Evolutionary conservation across 495 filamentous ascomycete genomes (phyloP), one percentile per base, ranked within the genome.

Genomic region (Aspergillus coremiiformis): DNA sequence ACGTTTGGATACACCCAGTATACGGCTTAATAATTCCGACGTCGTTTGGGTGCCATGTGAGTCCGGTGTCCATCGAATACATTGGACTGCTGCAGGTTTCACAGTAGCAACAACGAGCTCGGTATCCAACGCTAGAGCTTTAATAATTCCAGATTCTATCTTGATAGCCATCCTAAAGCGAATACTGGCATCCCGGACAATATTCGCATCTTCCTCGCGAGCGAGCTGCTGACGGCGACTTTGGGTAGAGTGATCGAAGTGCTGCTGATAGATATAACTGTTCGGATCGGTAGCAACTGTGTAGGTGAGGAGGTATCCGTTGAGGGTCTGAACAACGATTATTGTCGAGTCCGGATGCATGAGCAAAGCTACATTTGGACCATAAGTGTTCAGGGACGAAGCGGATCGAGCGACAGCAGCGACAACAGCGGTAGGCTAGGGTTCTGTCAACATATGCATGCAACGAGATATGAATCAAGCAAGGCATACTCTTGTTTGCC

Each of bases 121-220:
- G 27, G 93, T 86, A 57, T 97, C 94, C 32, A 97, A 76, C 3
- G 94, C 92, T 43, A 97, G 67, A n/a, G 85, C 89, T 57, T 77
- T 80, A 26, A 82, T 82, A 55, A 99, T 96, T 1, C 94, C 94
- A 8, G 94, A 94, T 66, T 99, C 93, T 19, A 99, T 88, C 68
- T 94, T 94, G 52, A 99, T 96, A 20, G 94, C 91, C 89, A 96
- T 96, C 46, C 93, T 79, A 70, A 99, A 97, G 17, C 89, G 83
- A 39, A 97, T 75, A 54, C 82, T 96, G 42, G 93, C 82, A 65
- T 97, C 92, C 39, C 80, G 79, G 17, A 96, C 84, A 1, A 87
- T 87, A 49, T 79, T 83, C n/a, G 84, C 84, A 64, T 95, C 76
- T 59, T 82, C 78, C 22, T 74, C 74, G 2, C 78, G 82, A 27